Percentiles rank a stretch among this genome's conserved stretches.
These are phyloP conservation scores for Przewalskia tangutica DNA, from an alignment of 257 asterid species.

Conservation along the genomic window DNA sequence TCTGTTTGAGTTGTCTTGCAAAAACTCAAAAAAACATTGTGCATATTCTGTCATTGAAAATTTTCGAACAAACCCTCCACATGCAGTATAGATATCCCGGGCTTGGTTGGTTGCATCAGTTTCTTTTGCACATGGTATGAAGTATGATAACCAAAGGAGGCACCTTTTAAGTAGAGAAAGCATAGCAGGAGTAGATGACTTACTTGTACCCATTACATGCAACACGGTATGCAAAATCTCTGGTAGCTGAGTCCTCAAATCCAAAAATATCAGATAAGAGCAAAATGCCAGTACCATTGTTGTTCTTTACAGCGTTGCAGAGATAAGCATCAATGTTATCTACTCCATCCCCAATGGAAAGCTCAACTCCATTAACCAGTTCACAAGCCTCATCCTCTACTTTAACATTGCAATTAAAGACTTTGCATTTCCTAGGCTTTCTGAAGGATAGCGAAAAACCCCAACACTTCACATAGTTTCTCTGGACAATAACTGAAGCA, in stretches of 20 bases:
- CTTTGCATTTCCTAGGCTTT: constrained; percentile 13
- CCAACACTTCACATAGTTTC: constrained; percentile 10
- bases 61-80: neutral
- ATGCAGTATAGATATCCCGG: neutral
- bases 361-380: constrained; percentile 55
- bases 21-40: neutral
- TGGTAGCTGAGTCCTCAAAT: constrained; percentile 58
- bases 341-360: constrained; percentile 47
- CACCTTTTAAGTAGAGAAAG: neutral
- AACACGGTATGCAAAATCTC: constrained; percentile 68
- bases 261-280: constrained; percentile 74
- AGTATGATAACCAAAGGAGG: neutral
- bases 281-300: constrained; percentile 65
- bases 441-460: constrained; percentile 8
- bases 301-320: constrained; percentile 69
- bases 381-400: constrained; percentile 70
- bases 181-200: constrained; percentile 1
- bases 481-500: constrained; percentile 65
- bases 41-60: neutral
- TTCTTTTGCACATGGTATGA: neutral
- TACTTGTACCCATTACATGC: constrained; percentile 89
- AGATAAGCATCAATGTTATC: constrained; percentile 42
- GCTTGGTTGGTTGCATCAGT: neutral
- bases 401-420: constrained; percentile 34
- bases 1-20: neutral